Conservation (phyloP, 1,139 yeast genomes). For the Nakaseomyces sp. region DNA sequence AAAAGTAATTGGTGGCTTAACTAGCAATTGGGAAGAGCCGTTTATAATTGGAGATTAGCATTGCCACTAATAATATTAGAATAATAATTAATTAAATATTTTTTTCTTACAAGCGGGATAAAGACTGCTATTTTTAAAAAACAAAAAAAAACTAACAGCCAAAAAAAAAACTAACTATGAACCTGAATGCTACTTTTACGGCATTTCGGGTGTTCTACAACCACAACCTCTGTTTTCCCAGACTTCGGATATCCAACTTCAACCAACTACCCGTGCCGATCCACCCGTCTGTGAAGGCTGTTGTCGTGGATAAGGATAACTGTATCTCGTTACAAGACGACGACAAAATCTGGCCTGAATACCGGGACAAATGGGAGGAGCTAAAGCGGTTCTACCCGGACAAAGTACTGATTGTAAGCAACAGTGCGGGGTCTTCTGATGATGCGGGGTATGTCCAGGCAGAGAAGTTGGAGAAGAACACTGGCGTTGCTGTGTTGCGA, state of each 20-base stretch:
- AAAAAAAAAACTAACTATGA: slow-evolving; percentile 23
- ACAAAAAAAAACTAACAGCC: not conserved
- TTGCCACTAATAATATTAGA: no score
- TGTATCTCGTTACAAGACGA: slow-evolving; percentile 85
- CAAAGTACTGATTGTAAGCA: slow-evolving; percentile 75
- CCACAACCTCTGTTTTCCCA: slow-evolving; percentile 68
- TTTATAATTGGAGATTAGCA: no score
- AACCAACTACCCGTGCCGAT: slow-evolving; percentile 48
- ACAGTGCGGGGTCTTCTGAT: slow-evolving; percentile 86
- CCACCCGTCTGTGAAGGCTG: slow-evolving; percentile 51
- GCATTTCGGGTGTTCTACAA: slow-evolving; percentile 49
- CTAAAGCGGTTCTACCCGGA: slow-evolving; percentile 52
- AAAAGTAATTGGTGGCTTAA: no score
- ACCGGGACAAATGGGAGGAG: slow-evolving; percentile 49
- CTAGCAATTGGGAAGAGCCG: no score
- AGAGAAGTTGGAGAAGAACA: slow-evolving; percentile 45
- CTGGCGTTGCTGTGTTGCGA: slow-evolving; percentile 69
- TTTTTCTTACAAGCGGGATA: no score
- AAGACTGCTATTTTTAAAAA: no score
- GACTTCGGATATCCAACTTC: slow-evolving; percentile 53
- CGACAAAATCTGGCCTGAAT: slow-evolving; percentile 72
- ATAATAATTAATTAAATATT: no score
- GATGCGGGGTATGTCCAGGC: slow-evolving; percentile 62
- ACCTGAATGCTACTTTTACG: slow-evolving; percentile 67
- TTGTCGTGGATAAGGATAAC: slow-evolving; percentile 89